A percentile compares a stretch with the other conserved stretches of the same genome.
Evolutionary conservation across 306 rosid species (phyloP).

Genomic region (Citrullus mucosospermus): DNA sequence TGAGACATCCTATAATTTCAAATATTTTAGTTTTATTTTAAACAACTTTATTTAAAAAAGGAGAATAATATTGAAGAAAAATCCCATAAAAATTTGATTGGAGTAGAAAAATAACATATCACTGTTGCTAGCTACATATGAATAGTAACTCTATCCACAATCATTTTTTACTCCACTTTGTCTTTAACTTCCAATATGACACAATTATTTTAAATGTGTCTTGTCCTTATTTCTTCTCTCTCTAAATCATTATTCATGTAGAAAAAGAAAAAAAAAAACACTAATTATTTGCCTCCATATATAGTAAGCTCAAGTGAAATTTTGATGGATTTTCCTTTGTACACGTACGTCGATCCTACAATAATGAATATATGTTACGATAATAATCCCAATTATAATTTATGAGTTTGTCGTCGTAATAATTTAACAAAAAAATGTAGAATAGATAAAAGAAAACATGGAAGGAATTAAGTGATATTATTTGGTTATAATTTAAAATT

Average conservation of each 20-base stretch:
- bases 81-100: background rate
- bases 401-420: background rate
- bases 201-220: background rate
- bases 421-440: background rate
- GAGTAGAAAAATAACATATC: background rate
- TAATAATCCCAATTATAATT: too few relatives aligned
- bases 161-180: conserved; percentile 1
- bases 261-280: background rate
- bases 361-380: too few relatives aligned
- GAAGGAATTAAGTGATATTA: too few relatives aligned
- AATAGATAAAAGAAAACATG: background rate
- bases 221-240: background rate
- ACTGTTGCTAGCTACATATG: background rate
- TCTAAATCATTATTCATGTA: background rate
- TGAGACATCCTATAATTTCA: too few relatives aligned
- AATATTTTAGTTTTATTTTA: background rate
- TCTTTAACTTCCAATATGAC: background rate
- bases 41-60: background rate
- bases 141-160: conserved; percentile 1
- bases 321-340: background rate
- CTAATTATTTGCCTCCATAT: background rate
- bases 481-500: background rate
- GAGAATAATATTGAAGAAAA: background rate
- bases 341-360: too few relatives aligned
- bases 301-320: background rate